Percentiles rank a stretch among this genome's conserved stretches.
Conservation (phyloP, 164 flowering plant genomes). For the Saururus chinensis region DNA sequence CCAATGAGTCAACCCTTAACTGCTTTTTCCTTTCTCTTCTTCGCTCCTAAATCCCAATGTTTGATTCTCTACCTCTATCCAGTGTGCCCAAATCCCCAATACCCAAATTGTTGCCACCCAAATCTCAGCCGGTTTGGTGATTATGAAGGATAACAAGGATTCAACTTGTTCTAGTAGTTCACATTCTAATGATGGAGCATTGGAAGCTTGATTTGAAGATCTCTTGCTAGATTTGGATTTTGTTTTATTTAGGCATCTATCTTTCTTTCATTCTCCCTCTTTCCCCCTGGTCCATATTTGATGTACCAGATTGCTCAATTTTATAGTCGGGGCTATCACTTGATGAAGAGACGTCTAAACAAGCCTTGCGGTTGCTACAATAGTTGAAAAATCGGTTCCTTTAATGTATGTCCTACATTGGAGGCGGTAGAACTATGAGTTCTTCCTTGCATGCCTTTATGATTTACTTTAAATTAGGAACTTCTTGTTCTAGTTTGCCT, state of each 20-base stretch:
- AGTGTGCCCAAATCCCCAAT: too few species aligned
- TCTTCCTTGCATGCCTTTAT: not conserved
- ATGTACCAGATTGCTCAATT: constrained; percentile 1
- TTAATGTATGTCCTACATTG: constrained; percentile 41
- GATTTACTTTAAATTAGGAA: too few species aligned
- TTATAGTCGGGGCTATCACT: constrained; percentile 40
- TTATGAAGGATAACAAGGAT: constrained; percentile 34
- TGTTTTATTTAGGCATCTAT: not conserved
- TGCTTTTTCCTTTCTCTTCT: too few species aligned
- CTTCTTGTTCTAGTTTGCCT: constrained; percentile 56
- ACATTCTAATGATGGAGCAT: constrained; percentile 6
- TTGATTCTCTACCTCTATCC: too few species aligned
- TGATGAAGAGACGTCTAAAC: constrained; percentile 29
- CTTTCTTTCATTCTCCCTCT: not conserved
- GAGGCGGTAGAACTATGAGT: constrained; percentile 51
- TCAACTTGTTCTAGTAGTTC: constrained; percentile 6
- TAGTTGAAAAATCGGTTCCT: constrained; percentile 53
- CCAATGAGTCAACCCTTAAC: too few species aligned
- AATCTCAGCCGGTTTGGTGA: constrained; percentile 8
- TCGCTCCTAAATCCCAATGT: too few species aligned
- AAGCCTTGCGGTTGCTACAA: constrained; percentile 42
- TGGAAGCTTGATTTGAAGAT: constrained; percentile 30
- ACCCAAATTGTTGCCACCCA: too few species aligned
- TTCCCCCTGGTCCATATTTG: not conserved
- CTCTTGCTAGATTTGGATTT: constrained; percentile 52